Evolutionary conservation across 306 rosid species (phyloP).

Genomic region (Trichosanthes truncata): DNA sequence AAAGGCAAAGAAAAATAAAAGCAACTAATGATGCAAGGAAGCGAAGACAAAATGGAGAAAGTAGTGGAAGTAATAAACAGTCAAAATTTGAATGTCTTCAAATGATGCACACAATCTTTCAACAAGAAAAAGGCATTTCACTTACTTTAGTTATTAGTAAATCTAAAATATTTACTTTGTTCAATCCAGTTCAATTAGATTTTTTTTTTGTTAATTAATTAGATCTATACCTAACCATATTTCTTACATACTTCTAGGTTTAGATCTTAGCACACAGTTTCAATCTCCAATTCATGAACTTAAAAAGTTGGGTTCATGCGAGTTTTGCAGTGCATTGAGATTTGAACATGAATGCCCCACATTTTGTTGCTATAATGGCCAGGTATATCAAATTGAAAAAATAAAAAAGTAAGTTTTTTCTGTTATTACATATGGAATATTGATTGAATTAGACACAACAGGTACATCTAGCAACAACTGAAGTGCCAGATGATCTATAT

Average conservation of each 20-base stretch:
- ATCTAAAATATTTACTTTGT: too few relatives aligned
- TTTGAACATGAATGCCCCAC: not conserved
- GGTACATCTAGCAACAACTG: too few relatives aligned
- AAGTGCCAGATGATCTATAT: too few relatives aligned
- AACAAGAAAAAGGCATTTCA: not conserved
- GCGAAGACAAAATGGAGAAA: not conserved
- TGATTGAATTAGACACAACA: too few relatives aligned
- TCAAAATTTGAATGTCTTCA: not conserved
- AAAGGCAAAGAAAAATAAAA: not conserved
- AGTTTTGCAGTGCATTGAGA: not conserved
- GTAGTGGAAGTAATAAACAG: not conserved
- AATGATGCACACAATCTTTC: not conserved
- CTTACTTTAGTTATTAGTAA: not conserved
- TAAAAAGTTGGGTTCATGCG: not conserved
- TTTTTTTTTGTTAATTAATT: too few relatives aligned
- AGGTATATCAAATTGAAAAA: not conserved
- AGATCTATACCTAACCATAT: not conserved
- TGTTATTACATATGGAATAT: too few relatives aligned
- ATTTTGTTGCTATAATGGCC: not conserved
- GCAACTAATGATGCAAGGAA: not conserved
- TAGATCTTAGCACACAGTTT: not conserved
- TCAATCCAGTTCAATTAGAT: too few relatives aligned
- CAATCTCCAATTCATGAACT: not conserved
- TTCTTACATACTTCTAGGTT: too few relatives aligned
- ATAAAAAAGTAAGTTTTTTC: too few relatives aligned